Conservation (phyloP, 805 yeast genomes). For the Limtongia smithiae region DNA sequence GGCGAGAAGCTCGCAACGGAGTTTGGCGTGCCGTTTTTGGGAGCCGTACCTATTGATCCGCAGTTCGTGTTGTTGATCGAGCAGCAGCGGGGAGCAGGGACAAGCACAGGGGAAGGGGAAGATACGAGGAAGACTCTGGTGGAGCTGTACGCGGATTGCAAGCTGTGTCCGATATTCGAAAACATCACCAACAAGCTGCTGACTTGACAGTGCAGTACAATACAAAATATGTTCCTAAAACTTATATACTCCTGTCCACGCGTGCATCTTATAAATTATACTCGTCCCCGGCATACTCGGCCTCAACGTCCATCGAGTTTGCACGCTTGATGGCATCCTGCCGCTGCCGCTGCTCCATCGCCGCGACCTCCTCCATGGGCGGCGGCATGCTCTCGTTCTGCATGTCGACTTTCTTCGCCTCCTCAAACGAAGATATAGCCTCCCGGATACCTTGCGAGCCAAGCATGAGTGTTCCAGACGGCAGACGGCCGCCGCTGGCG, state of each 20-base stretch:
- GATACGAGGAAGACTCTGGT: slow-evolving; percentile 1
- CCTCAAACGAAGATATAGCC: slow-evolving; percentile 70
- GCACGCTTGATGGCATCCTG: slow-evolving; percentile 34
- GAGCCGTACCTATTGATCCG: slow-evolving; percentile 92
- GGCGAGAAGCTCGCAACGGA: slow-evolving; percentile 69
- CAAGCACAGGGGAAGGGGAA: neutral
- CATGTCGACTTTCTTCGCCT: slow-evolving; percentile 75
- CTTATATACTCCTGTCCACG: no score
- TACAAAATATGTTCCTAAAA: no score
- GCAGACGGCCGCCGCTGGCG: slow-evolving; percentile 68
- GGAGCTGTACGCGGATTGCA: slow-evolving; percentile 22
- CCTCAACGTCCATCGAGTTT: slow-evolving; percentile 19
- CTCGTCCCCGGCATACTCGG: no score
- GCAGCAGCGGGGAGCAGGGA: slow-evolving; percentile 40
- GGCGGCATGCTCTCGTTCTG: slow-evolving; percentile 91
- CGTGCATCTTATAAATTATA: no score
- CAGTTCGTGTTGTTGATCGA: slow-evolving; percentile 86
- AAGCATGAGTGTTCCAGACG: slow-evolving; percentile 78
- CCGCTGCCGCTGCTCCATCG: slow-evolving; percentile 46
- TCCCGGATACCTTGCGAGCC: slow-evolving; percentile 76
- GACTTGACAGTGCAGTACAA: no score
- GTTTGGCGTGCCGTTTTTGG: slow-evolving; percentile 64
- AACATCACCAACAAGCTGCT: no score
- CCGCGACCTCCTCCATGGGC: slow-evolving; percentile 52
- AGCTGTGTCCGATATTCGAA: slow-evolving; percentile 27